These are phyloP conservation scores for Syncephalastrum contaminatum DNA, from an alignment of 371 early-diverging fungal species.

Conservation along the genomic window DNA sequence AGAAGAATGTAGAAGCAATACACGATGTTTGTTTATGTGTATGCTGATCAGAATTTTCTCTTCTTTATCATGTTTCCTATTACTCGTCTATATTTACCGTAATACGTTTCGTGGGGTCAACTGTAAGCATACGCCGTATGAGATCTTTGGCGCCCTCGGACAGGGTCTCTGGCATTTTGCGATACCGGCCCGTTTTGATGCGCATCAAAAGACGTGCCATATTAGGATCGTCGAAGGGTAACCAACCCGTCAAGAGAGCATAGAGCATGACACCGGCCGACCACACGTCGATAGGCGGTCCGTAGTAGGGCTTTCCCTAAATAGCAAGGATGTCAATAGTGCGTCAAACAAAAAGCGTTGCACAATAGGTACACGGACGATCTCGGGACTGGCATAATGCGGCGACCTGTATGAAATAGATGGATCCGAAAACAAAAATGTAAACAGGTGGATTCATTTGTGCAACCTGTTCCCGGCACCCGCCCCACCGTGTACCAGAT, in stretches of 20 bases:
- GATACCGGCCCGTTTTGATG: slow-evolving; percentile 48
- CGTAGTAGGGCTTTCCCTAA: slow-evolving; percentile 70
- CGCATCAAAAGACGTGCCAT: slow-evolving; percentile 64
- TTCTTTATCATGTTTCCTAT: slow-evolving; percentile 3
- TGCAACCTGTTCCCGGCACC: too few relatives aligned
- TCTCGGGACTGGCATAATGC: slow-evolving; percentile 92
- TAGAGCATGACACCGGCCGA: slow-evolving; percentile 74
- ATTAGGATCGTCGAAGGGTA: slow-evolving; percentile 82
- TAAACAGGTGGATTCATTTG: background rate
- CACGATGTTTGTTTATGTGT: background rate
- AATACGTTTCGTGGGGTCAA: slow-evolving; percentile 36
- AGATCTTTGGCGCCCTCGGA: slow-evolving; percentile 59
- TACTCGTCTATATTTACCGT: slow-evolving; percentile 27
- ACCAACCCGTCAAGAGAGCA: slow-evolving; percentile 65
- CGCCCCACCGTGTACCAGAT: too few relatives aligned
- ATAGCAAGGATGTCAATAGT: slow-evolving; percentile 67
- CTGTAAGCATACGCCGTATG: slow-evolving; percentile 26
- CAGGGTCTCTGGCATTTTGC: slow-evolving; percentile 58
- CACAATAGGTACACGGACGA: slow-evolving; percentile 82
- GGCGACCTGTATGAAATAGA: slow-evolving; percentile 66
- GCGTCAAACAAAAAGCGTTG: slow-evolving; percentile 72
- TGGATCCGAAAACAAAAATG: background rate
- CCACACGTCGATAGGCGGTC: slow-evolving; percentile 78
- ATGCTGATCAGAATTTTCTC: background rate
- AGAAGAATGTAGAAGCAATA: background rate